Conservation (phyloP, 2,329 filamentous ascomycete species). For the Pyricularia sp. region DNA sequence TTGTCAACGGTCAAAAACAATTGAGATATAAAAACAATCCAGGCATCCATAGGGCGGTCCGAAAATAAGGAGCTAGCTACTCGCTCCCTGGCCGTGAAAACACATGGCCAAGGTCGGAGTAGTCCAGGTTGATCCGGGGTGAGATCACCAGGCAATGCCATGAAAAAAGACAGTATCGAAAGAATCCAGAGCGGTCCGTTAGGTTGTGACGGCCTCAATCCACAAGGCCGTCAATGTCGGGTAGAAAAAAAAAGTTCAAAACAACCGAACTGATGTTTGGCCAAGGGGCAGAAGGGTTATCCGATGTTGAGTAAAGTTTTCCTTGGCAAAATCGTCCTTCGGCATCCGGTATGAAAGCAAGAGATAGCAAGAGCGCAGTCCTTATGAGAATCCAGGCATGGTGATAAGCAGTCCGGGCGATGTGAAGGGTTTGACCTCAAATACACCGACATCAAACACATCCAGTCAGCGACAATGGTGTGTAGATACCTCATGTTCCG, state of each 20-base stretch:
- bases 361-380: neutral
- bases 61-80: neutral
- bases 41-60: neutral
- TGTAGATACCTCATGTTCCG: neutral
- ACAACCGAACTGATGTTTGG: neutral
- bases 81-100: neutral
- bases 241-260: neutral
- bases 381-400: neutral
- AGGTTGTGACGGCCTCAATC: neutral
- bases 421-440: neutral
- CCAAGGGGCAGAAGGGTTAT: neutral
- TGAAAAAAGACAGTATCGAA: neutral
- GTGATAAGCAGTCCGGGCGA: neutral
- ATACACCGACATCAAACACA: neutral
- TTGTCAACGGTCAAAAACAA: neutral
- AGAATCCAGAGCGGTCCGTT: neutral
- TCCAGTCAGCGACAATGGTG: neutral
- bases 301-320: neutral
- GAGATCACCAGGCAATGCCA: neutral
- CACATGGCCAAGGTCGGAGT: neutral
- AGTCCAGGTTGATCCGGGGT: neutral
- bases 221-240: neutral
- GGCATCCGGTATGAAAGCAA: neutral
- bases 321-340: neutral
- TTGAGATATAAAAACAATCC: neutral